Base-by-base conservation (phyloP, 805 yeast genomes). In the Zygosaccharomyces lentus region DNA sequence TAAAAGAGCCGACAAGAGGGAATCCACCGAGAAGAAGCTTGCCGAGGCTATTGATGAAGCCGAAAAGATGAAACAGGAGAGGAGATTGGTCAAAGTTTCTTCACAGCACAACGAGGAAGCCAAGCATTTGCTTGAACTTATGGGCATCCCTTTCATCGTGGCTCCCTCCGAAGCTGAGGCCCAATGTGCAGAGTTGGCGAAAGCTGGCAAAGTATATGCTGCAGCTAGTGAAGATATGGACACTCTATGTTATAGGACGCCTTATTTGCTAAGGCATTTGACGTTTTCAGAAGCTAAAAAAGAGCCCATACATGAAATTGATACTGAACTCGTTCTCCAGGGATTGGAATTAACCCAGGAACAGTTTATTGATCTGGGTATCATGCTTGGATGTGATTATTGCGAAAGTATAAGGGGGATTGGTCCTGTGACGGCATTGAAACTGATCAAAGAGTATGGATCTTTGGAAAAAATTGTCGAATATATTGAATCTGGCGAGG, bases 161-260 rank as follows among this genome's bases (percentile, higher is more conserved):
- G 98, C 99, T 0, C 99, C 99, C 1, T 84, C 96, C 63, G 99
- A 93, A 67, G 99, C 99, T 1, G 99, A 93, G 65, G 96, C 99
- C 0, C 98, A 93, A 59, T 93, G 99, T 72, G 98, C 99, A 0
- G 93, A 81, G 52, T 69, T 93, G 39, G 97, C 97, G 3, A 78
- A 81, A 47, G 78, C 80, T 9, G 97, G 96, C 1, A 89, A 88
- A 61, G 98, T 91, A 0, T 93, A 82, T 62, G 99, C 96, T 7
- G 96, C 98, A 2, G 99, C 97, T 1, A 85, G 96, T 5, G 99
- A 93, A 65, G 99, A 93, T 78, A 93, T 93, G 99, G 99, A 93
- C 68, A 93, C 99, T 1, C 66, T 93, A 46, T 93, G 98, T 60
- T 93, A 91, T 62, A 82, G 80, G 46, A 87, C 98, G 1, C 93